Base-by-base conservation (phyloP, 495 filamentous ascomycete species). In the Cercophora newfieldiana region DNA sequence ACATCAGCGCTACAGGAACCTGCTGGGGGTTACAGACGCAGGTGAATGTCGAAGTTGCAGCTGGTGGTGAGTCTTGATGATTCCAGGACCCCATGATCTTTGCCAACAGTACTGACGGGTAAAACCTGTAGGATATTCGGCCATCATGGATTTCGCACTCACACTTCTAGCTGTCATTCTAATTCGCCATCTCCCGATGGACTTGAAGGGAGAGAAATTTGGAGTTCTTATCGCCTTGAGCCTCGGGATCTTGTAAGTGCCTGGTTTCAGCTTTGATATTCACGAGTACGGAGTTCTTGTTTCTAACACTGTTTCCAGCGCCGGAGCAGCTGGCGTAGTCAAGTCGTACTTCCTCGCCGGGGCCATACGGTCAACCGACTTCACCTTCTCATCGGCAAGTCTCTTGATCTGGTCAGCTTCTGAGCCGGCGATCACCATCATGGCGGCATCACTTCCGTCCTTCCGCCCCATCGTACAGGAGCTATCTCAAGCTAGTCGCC, bases 171-270 rank as follows among this genome's bases (percentile, higher is more conserved):
- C 77, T 7, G 76, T 72, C 70, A 67, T 73, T 29, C 26, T 78
- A 6, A 74, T 80, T 16, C 73, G 70, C 68, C 68, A 75, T 33
- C 64, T 80, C 49, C 71, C 72, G 55, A 76, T 80, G 76, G 72
- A 55, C n/a, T n/a, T n/a, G 44, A 75, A 26, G 19, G 65, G 68
- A 7, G 77, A 78, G 57, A 71, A 70, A 60, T 51, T 78, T 25
- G 76, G 77, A 22, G 75, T 80, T n/a, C 67, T 72, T 3, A 66
- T 75, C 19, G 76, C 73, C 5, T 77, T 80, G 77, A 80, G 77
- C 47, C 68, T 77, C 30, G 77, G 77, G 48, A 61, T 74, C 33
- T 73, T 78, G 77, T 79, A 69, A 63, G 74, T 61, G 10, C 3
- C n/a, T 25, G 19, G 18, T 24, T 50, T 16, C 28, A 31, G 6